A percentile compares a stretch with the other conserved stretches of the same genome.
These are phyloP conservation scores for Tetrapisispora nanseiensis DNA, from an alignment of 805 yeast genomes.

Conservation along the genomic window DNA sequence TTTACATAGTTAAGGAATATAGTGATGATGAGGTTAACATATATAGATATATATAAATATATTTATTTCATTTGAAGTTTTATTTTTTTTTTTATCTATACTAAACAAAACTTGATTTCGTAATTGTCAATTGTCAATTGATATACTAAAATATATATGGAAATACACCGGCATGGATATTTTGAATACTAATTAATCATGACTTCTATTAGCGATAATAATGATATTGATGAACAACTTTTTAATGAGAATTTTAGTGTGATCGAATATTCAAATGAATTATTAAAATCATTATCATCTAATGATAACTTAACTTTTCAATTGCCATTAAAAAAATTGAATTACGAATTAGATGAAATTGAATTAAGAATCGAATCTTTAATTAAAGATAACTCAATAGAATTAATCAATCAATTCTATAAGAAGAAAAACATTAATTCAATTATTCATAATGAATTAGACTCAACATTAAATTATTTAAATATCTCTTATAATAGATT, in stretches of 20 bases:
- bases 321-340: slow-evolving; percentile 23
- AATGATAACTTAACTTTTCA: background rate
- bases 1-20: too few relatives aligned
- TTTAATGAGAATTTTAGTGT: slow-evolving; percentile 2
- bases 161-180: too few relatives aligned
- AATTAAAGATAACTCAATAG: slow-evolving; percentile 17
- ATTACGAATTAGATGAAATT: slow-evolving; percentile 22
- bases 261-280: background rate
- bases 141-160: too few relatives aligned
- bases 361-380: slow-evolving; percentile 15
- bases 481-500: slow-evolving; percentile 26
- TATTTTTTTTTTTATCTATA: too few relatives aligned
- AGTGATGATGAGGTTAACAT: too few relatives aligned
- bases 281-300: background rate
- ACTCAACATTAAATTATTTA: slow-evolving; percentile 20
- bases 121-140: too few relatives aligned
- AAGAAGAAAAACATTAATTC: slow-evolving; percentile 7
- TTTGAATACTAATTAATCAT: too few relatives aligned
- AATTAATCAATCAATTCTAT: slow-evolving; percentile 18
- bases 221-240: slow-evolving; percentile 1
- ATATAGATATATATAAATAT: too few relatives aligned
- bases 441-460: slow-evolving; percentile 6
- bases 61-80: too few relatives aligned
- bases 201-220: background rate
- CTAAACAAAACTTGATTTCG: too few relatives aligned